Conservation (phyloP, 257 asterid genomes). For the Solanum appendiculatum region DNA sequence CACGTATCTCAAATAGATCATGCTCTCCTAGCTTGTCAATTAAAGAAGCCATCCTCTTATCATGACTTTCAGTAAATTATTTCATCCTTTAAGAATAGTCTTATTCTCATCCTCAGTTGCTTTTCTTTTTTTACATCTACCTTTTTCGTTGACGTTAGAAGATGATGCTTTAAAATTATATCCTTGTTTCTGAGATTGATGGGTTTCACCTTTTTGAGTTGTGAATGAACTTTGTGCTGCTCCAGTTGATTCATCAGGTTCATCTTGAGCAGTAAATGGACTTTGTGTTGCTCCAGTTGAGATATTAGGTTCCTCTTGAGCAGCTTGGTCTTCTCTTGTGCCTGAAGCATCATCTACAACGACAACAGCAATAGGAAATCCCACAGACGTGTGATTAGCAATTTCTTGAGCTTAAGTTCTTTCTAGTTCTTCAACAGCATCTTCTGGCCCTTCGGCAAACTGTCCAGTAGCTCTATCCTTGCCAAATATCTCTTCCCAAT, state of each 20-base stretch:
- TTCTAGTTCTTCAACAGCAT: neutral
- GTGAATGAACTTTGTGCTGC: neutral
- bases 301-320: neutral
- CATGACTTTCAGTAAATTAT: neutral
- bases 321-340: neutral
- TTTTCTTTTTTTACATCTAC: neutral
- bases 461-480: neutral
- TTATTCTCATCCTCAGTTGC: neutral
- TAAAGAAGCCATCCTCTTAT: neutral
- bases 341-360: neutral
- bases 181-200: neutral
- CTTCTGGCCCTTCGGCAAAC: neutral
- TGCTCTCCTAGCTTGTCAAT: neutral
- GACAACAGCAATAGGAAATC: neutral
- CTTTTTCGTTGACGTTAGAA: neutral
- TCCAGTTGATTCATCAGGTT: neutral
- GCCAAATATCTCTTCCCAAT: neutral
- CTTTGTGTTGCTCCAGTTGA: neutral
- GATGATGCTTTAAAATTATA: neutral
- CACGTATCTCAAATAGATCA: neutral
- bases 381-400: neutral
- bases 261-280: neutral
- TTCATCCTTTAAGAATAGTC: neutral
- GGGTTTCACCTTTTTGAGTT: neutral
- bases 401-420: neutral